Percentiles rank a stretch among this genome's conserved stretches.
Conservation (phyloP, 2,329 filamentous ascomycete species). For the Trichophyton verrucosum region DNA sequence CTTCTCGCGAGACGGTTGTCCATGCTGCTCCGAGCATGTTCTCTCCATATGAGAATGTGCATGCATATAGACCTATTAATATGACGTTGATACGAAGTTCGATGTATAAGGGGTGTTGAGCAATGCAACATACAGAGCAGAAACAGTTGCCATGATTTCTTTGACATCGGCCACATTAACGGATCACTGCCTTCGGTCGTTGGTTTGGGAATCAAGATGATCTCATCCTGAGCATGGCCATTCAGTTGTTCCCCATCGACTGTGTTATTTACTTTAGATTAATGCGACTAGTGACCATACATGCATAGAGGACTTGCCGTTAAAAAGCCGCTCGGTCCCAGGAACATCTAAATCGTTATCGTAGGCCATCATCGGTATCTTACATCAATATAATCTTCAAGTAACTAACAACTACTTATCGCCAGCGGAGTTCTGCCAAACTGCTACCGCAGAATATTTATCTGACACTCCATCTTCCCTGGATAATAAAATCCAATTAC, state of each 20-base stretch:
- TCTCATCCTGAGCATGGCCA: constrained; percentile 4
- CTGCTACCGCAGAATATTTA: neutral
- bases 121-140: neutral
- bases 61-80: neutral
- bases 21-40: neutral
- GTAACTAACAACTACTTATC: neutral
- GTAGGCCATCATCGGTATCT: neutral
- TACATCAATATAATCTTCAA: neutral
- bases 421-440: too few relatives aligned
- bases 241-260: neutral
- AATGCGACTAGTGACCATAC: neutral
- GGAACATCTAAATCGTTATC: neutral
- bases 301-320: neutral
- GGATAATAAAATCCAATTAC: neutral
- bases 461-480: neutral
- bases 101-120: too few relatives aligned
- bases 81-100: too few relatives aligned
- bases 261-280: neutral
- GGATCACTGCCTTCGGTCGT: constrained; percentile 20
- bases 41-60: neutral
- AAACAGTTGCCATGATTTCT: constrained; percentile 10
- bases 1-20: neutral
- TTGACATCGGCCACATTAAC: constrained; percentile 21
- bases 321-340: neutral
- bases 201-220: constrained; percentile 20